Evolutionary conservation across 1,284 basidiomycete genomes (phyloP), one percentile per base, ranked within the genome.

Genomic region (Pterula multifida): DNA sequence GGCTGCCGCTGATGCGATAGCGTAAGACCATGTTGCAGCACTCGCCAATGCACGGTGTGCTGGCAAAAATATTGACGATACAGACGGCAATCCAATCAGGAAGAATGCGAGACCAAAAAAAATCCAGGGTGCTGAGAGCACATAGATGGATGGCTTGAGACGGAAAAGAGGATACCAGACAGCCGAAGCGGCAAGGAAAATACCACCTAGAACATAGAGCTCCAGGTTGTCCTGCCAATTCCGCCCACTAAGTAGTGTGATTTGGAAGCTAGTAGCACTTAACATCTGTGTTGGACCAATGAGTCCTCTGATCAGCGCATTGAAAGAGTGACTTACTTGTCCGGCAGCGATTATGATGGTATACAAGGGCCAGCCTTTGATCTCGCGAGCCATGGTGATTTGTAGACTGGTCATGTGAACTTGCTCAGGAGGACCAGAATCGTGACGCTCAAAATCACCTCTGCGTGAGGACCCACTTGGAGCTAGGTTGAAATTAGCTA

Each of bases 91-190:
- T 49, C 85, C 91, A 57, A 95, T 91, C 58, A 94, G 61, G 71
- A 93, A 81, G 75, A 95, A 95, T 0, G 90, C 90, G 32, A 90
- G 63, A 47, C 79, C 87, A 63, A 90, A 95, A 73, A 92, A 88
- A 28, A 91, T 58, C 91, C 91, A 95, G 45, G 91, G 91, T 4
- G 80, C 66, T 12, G 90, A 81, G 35, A 95, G 73, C 53, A 90
- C 84, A 59, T 87, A 93, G 53, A 92, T 74, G 1, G 91, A 92
- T 1, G 91, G 91, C 66, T 81, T 90, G 58, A 85, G 70, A 56
- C 90, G 77, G 78, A 94, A 94, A 57, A 93, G 70, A n/a, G 80
- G 75, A 66, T 92, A 94, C 91, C 91, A 95, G 50, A 87, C 80
- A 44, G 81, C 72, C 3, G 91, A 90, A 3, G 90, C 80, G 11